A percentile compares a stretch with the other conserved stretches of the same genome.
phyloP scores from a whole-genome alignment of 2,329 filamentous ascomycete genomes.

The Arthrobotrys entomopaga region DNA sequence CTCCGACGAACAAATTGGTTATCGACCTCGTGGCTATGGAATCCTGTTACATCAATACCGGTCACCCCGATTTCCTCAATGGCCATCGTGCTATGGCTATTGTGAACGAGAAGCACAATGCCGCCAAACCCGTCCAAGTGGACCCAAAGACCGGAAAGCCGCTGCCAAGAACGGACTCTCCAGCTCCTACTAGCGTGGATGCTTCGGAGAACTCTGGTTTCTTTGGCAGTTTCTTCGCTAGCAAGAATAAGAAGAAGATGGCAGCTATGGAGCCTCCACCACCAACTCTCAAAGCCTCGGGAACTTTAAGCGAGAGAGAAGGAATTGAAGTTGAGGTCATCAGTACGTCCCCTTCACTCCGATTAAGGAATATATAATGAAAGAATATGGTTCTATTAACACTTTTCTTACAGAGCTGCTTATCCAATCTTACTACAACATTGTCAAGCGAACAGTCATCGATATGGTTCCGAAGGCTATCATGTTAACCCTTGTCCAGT shows the following conservation, averaged over 20 bases:
- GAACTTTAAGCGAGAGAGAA: conserved; percentile 92
- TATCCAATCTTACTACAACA: conserved; percentile 97
- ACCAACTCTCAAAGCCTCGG: conserved; percentile 90
- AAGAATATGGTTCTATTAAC: conserved; percentile 8
- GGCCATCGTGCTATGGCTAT: conserved; percentile 98
- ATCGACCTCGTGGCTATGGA: conserved; percentile 94
- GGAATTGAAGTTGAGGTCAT: conserved; percentile 97
- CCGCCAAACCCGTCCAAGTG: conserved; percentile 86
- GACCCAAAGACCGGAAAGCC: conserved; percentile 99
- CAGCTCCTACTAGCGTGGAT: conserved; percentile 73
- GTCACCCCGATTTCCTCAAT: conserved; percentile 96
- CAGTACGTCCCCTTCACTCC: conserved; percentile 71
- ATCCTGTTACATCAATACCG: conserved; percentile 96
- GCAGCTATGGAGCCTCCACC: conserved; percentile 98
- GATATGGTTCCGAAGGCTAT: conserved; percentile 99
- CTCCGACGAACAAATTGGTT: conserved; percentile 97
- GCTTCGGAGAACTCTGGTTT: conserved; percentile 76
- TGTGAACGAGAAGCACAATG: conserved; percentile 89
- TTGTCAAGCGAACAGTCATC: conserved; percentile 97
- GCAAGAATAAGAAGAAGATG: conserved; percentile 99
- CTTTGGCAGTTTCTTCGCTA: conserved; percentile 98
- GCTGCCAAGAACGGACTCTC: conserved; percentile 76
- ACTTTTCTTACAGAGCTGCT: conserved; percentile 75
- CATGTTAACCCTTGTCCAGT: conserved; percentile 96
- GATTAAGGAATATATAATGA: background rate